Evolutionary conservation across 73 alveolate genomes (phyloP).

Genomic region (Effrenium voratum): DNA sequence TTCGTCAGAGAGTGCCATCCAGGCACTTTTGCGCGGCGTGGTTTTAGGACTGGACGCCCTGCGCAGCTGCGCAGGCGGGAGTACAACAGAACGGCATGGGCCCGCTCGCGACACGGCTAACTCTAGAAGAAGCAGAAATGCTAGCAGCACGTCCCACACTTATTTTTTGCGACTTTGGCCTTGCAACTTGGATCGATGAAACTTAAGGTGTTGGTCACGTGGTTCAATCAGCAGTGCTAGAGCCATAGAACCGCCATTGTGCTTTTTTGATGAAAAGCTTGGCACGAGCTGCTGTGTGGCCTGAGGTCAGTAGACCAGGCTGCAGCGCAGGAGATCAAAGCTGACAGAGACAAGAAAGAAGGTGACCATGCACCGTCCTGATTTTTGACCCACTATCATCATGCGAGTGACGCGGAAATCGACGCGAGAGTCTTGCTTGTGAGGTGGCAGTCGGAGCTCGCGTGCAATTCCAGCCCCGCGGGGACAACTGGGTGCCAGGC

Average conservation of each 20-base stretch:
- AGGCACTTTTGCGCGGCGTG: not conserved
- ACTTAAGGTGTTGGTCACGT: conserved; percentile 39
- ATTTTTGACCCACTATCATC: too few species aligned
- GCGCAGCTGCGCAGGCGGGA: conserved; percentile 15
- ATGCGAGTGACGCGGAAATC: not conserved
- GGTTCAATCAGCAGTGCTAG: conserved; percentile 48
- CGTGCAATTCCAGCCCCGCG: conserved; percentile 40
- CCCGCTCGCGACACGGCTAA: conserved; percentile 51
- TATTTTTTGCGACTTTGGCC: not conserved
- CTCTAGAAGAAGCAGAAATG: conserved; percentile 86
- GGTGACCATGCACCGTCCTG: not conserved
- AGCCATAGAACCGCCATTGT: not conserved
- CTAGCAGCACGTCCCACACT: conserved; percentile 50
- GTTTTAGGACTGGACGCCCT: not conserved
- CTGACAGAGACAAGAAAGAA: conserved; percentile 59
- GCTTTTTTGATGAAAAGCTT: too few species aligned
- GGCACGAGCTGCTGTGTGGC: too few species aligned
- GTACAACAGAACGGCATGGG: conserved; percentile 76
- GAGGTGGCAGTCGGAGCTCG: conserved; percentile 62
- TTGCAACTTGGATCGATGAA: not conserved
- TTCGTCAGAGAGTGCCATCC: conserved; percentile 59
- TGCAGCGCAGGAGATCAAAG: conserved; percentile 53
- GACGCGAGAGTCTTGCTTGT: not conserved
- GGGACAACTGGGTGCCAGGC: conserved; percentile 46
- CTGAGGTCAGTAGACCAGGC: conserved; percentile 62